Evolutionary conservation across 2,329 filamentous ascomycete species (phyloP), one percentile per base, ranked within the genome.

Genomic region (Calonectria hongkongensis): DNA sequence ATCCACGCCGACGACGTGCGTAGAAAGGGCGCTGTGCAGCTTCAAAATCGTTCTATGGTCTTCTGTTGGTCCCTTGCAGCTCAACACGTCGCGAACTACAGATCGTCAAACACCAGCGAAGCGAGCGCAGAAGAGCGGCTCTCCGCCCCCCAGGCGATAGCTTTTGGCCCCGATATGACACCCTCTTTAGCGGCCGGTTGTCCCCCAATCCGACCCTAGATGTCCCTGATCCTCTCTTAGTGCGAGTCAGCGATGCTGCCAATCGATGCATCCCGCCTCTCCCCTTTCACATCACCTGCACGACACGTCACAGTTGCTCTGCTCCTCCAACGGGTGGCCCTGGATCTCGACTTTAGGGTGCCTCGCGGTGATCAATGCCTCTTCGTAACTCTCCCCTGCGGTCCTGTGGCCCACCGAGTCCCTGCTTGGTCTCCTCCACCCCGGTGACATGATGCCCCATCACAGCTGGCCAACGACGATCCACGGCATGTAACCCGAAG

Each of bases 251-350:
- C 50, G 28, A 66, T 70, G 73, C 75, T 76, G 71, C 77, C 78
- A 79, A 79, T 79, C 72, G 69, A 71, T 72, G 68, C 68, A 66
- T 78, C 73, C 75, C 77, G 67, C 74, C 33, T 67, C 51, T 60
- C 66, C 78, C 74, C 66, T 43, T 36, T 69, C 58, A 64, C 66
- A 43, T 75, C 74, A 79, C 78, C 78, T 79, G 78, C 78, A 79
- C 56, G 75, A 70, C 58, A 66, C 67, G 78, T 79, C 78, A 79
- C 78, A 75, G 71, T 66, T 30, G 13, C 71, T 62, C 47, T 36
- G 51, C n/a, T 45, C 62, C 56, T 54, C 47, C 66, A 56, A 67
- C 43, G 8, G 27, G 27, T 66, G 68, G 58, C 43, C 67, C 70
- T 63, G 66, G 68, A 66, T 56, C 72, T 73, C 63, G 70, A 25